Conservation (phyloP, 352 stramenopile species). For the Globisporangium irregulare region DNA sequence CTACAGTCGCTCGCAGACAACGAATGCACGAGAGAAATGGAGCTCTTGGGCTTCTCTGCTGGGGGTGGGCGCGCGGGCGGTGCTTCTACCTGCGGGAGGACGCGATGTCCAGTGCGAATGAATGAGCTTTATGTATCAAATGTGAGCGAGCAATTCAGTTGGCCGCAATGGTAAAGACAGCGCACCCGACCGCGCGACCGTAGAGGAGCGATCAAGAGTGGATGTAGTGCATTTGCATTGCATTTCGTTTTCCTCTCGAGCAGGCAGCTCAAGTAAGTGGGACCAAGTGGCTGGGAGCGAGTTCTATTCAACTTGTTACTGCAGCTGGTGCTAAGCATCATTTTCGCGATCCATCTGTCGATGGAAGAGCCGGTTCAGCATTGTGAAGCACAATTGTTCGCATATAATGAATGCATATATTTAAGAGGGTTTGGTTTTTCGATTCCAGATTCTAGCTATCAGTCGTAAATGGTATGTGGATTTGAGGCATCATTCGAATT, state of each 20-base stretch:
- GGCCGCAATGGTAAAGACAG: neutral
- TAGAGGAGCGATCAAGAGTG: neutral
- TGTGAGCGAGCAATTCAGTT: neutral
- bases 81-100: conserved; percentile 1
- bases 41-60: neutral
- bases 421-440: neutral
- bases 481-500: too few species aligned
- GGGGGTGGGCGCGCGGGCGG: too few species aligned
- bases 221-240: too few species aligned
- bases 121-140: neutral
- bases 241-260: neutral
- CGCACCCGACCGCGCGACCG: neutral
- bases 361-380: neutral
- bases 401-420: neutral
- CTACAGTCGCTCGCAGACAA: neutral
- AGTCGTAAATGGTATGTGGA: too few species aligned
- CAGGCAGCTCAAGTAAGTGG: neutral
- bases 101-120: neutral
- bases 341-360: neutral
- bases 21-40: neutral
- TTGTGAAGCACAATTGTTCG: neutral
- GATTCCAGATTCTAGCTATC: too few species aligned
- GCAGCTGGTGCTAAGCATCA: neutral
- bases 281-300: neutral
- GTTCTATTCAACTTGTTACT: neutral